Conservation (phyloP, 352 stramenopile genomes). For the Globisporangium okanoganense region DNA sequence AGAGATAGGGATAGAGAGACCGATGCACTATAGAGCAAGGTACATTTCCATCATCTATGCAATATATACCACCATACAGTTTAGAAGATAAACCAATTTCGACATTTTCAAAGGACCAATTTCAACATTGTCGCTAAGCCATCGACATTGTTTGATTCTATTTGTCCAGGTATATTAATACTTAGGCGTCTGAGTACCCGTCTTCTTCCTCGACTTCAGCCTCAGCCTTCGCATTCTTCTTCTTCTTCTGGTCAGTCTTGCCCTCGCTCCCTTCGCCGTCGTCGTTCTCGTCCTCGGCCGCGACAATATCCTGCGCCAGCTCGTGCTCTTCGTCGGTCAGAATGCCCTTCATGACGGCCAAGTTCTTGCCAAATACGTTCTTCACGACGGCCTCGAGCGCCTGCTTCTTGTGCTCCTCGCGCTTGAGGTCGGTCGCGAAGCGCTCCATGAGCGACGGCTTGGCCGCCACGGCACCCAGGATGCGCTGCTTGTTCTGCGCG, state of each 20-base stretch:
- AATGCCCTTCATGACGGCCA: conserved; percentile 54
- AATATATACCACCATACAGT: conserved; percentile 3
- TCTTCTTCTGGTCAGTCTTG: not conserved
- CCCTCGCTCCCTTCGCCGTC: conserved; percentile 5
- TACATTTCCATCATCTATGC: not conserved
- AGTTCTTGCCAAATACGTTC: conserved; percentile 67
- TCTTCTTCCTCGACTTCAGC: conserved; percentile 4
- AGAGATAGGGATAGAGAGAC: conserved; percentile 6
- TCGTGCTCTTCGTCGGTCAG: conserved; percentile 70
- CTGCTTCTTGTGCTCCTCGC: conserved; percentile 62
- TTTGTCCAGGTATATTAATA: not conserved
- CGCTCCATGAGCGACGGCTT: conserved; percentile 73
- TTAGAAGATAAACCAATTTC: conserved; percentile 7
- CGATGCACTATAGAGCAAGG: not conserved
- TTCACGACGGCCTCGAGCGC: conserved; percentile 66
- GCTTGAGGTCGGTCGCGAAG: conserved; percentile 64
- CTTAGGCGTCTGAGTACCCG: conserved; percentile 8
- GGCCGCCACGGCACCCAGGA: conserved; percentile 38
- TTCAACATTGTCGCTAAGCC: not conserved
- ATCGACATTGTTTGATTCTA: not conserved
- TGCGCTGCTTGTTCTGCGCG: conserved; percentile 55
- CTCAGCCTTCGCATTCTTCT: no score
- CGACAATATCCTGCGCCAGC: conserved; percentile 47
- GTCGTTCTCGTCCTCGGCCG: conserved; percentile 21
- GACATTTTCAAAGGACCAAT: not conserved